These are phyloP conservation scores for Macrolepiota fuliginosa DNA, from an alignment of 768 basidiomycete genomes.

Conservation along the genomic window DNA sequence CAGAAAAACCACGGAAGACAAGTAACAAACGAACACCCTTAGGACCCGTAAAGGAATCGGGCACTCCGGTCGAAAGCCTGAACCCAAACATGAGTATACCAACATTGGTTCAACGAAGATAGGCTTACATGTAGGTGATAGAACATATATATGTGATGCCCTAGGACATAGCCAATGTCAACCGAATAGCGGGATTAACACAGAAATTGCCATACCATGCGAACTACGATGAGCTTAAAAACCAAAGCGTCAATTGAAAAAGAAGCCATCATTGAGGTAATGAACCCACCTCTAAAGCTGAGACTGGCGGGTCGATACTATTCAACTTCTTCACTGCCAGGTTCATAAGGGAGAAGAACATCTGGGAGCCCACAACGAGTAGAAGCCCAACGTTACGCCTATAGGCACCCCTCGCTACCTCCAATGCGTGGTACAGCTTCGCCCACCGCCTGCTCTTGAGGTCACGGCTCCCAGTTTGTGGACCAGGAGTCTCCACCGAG, in stretches of 20 bases:
- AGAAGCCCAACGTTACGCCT: constrained; percentile 18
- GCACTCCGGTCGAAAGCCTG: constrained; percentile 36
- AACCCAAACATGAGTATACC: constrained; percentile 17
- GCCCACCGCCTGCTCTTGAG: not conserved
- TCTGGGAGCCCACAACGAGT: constrained; percentile 19
- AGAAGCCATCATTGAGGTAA: not conserved
- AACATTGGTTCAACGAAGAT: no score
- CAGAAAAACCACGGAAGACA: constrained; percentile 57
- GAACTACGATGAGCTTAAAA: constrained; percentile 16
- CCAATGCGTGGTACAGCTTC: not conserved
- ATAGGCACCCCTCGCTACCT: not conserved
- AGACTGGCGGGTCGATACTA: constrained; percentile 22
- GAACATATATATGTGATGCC: constrained; percentile 16
- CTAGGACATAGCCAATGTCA: not conserved
- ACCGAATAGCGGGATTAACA: not conserved
- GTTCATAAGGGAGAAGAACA: constrained; percentile 22
- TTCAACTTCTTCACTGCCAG: constrained; percentile 22
- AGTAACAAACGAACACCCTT: constrained; percentile 62
- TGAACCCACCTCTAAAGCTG: constrained; percentile 18
- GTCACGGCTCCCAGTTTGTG: not conserved
- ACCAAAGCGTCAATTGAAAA: not conserved
- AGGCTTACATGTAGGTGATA: constrained; percentile 15
- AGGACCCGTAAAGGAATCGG: constrained; percentile 66
- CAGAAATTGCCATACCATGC: constrained; percentile 13
- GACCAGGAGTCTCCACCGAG: not conserved